Base-by-base conservation (phyloP, 2,329 filamentous ascomycete species). In the Alternaria sp. region DNA sequence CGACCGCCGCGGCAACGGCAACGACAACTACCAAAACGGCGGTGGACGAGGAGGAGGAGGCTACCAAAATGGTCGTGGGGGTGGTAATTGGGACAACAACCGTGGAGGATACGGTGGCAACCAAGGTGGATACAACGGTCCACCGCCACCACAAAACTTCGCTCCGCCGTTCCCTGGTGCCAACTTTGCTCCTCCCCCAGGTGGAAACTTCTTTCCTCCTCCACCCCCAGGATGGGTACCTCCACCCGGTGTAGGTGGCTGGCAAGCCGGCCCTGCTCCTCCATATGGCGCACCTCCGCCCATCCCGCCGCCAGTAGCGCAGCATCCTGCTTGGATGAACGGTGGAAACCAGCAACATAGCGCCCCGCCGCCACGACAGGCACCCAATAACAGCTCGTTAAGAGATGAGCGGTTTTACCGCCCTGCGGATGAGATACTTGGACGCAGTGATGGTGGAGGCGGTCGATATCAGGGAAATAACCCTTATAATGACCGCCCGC, bases 141-240 rank as follows among this genome's bases (percentile, higher is more conserved):
- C 46, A 5, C 54, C 45, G 4, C 28, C 36, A 4, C 51, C 40
- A 11, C 29, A 26, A 5, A 62, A 70, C 66, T 66, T 58, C 53
- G 54, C 62, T 4, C 60, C 62, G 0, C 65, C 60, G 0, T 66
- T 71, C 11, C 65, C 76, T 7, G 73, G 71, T 41, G 71, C 62
- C 11, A 61, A 69, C 65, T 66, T 57, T 10, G 54, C 64, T 7
- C 60, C 65, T 0, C 66, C 61, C 0, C 37, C 37, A 9, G 73
- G 71, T 41, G 71, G 63, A 5, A 62, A 70, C 63, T 66, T 58
- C 11, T 31, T 70, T 2, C 69, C 69, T n/a, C 69, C 68, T 5
- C 67, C 73, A 11, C 69, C 73, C 1, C 66, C 72, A 2, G 71
- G 72, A 8, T 75, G 72, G 72, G 69, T 71, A 1, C 73, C 74